phyloP scores from a whole-genome alignment of 2,329 filamentous ascomycete genomes.

The Pestalotiopsis sp. region DNA sequence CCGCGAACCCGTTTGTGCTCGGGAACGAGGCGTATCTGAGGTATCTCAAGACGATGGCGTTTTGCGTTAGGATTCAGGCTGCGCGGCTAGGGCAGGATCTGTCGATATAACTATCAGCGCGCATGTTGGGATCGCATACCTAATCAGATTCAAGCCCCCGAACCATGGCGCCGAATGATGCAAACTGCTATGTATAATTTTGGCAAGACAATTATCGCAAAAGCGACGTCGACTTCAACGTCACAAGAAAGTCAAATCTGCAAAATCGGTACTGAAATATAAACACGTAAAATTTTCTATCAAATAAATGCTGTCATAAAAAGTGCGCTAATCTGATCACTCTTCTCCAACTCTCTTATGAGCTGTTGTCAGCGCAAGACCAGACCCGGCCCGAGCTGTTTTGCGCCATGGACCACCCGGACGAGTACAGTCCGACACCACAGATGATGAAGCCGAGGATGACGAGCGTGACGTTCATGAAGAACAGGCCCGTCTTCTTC shows the following conservation, averaged over 20 bases:
- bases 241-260: not conserved
- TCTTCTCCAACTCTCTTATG: not conserved
- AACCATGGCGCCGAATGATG: not conserved
- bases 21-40: slow-evolving; percentile 9
- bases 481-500: slow-evolving; percentile 33
- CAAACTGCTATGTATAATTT: not conserved
- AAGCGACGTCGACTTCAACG: not conserved
- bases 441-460: slow-evolving; percentile 38
- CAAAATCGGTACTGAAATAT: not conserved
- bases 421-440: slow-evolving; percentile 41
- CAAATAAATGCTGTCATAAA: not conserved
- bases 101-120: not conserved
- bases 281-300: not conserved
- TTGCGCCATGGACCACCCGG: slow-evolving; percentile 36
- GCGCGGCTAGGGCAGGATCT: not conserved
- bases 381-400: slow-evolving; percentile 1
- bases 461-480: slow-evolving; percentile 34
- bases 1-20: slow-evolving; percentile 6
- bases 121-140: not conserved
- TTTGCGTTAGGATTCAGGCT: slow-evolving; percentile 9
- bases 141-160: not conserved
- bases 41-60: slow-evolving; percentile 10
- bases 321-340: not conserved
- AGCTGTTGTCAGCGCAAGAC: slow-evolving; percentile 4
- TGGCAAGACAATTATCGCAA: not conserved